phyloP scores from a whole-genome alignment of 768 basidiomycete genomes.

The Mycena latifolia region DNA sequence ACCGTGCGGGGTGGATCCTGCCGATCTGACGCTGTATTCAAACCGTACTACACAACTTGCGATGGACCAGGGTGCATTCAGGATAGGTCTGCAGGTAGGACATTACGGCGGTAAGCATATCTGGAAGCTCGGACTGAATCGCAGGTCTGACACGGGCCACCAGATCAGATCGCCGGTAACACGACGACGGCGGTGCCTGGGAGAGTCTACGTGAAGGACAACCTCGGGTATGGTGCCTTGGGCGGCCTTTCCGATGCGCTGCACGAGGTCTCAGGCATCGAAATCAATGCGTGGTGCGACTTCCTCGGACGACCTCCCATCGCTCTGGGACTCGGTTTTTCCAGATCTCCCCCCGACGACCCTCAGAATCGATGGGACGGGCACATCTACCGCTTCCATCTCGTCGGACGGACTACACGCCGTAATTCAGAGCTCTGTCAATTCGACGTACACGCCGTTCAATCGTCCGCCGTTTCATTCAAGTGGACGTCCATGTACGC shows the following conservation, averaged over 20 bases:
- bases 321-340: neutral
- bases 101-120: conserved; percentile 3
- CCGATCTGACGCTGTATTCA: neutral
- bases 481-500: no score
- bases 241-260: neutral
- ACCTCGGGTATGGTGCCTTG: conserved; percentile 19
- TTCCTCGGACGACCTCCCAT: neutral
- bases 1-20: conserved; percentile 11
- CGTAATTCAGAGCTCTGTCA: conserved; percentile 5
- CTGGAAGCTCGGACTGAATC: neutral
- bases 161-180: conserved; percentile 18
- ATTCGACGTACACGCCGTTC: neutral
- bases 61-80: conserved; percentile 11
- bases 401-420: neutral
- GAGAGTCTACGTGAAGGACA: conserved; percentile 22
- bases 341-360: neutral
- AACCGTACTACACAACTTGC: neutral
- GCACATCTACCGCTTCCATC: neutral
- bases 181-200: conserved; percentile 13
- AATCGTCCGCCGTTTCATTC: no score
- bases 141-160: neutral
- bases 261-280: conserved; percentile 21
- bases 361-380: neutral
- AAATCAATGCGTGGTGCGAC: conserved; percentile 10
- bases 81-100: conserved; percentile 12